A percentile compares a stretch with the other conserved stretches of the same genome.
Conservation (phyloP, 129 eudicot genomes). For the Chrysanthemum makinoi region DNA sequence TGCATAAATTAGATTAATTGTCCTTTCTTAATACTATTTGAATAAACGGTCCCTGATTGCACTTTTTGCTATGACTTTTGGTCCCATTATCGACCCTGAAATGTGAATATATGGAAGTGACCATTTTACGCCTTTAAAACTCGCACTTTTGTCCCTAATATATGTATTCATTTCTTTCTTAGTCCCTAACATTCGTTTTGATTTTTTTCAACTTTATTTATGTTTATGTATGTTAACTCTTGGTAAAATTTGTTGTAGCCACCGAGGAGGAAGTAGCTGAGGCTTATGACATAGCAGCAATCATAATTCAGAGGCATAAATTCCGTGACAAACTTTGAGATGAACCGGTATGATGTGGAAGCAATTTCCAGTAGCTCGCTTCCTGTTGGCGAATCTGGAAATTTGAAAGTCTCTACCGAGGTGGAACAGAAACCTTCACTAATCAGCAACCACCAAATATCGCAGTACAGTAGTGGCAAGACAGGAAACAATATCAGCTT, state of each 20-base stretch:
- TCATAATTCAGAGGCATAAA: conserved; percentile 84
- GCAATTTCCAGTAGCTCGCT: conserved; percentile 82
- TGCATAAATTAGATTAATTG: too few species aligned
- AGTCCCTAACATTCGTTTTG: too few species aligned
- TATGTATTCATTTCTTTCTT: too few species aligned
- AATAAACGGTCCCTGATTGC: too few species aligned
- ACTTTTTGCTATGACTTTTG: too few species aligned
- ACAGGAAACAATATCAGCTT: conserved; percentile 58
- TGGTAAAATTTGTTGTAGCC: conserved; percentile 39
- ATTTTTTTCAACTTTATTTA: too few species aligned
- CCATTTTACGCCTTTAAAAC: too few species aligned
- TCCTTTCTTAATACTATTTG: too few species aligned
- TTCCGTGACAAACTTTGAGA: conserved; percentile 95
- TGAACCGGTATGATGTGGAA: conserved; percentile 90
- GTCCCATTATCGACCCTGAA: too few species aligned
- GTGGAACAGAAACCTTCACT: conserved; percentile 52
- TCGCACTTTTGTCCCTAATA: too few species aligned
- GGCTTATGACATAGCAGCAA: conserved; percentile 99
- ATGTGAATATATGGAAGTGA: too few species aligned
- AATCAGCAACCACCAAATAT: conserved; percentile 36
- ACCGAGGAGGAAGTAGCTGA: conserved; percentile 99
- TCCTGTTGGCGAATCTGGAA: conserved; percentile 88
- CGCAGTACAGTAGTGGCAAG: conserved; percentile 37
- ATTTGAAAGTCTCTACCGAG: conserved; percentile 66
- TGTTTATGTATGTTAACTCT: too few species aligned